Base-by-base conservation (phyloP, 2,329 filamentous ascomycete genomes). In the Cordyceps fumosorosea region DNA sequence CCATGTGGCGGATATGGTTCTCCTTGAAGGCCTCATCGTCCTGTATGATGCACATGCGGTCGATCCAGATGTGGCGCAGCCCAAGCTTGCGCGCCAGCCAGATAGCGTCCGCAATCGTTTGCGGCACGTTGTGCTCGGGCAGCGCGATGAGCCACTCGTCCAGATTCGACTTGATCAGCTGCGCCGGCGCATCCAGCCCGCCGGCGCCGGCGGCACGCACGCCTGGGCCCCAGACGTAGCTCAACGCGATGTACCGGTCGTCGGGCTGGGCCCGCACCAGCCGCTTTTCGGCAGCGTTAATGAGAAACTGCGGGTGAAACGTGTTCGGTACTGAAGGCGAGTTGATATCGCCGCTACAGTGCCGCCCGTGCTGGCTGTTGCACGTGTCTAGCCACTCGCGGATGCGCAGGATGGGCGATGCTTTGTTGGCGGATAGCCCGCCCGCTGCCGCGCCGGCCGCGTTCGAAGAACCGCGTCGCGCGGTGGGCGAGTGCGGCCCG, bases 21-120 rank as follows among this genome's bases (percentile, higher is more conserved):
- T 74, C 73, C 66, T 73, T 73, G 63, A 77, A 74, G 22, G 68
- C 68, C 14, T 71, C 69, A 60, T 79, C 75, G 60, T 80, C 76
- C 65, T 81, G 79, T 5, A 77, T 71, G 61, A 79, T 77, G 58
- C 77, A 79, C 54, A 79, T 69, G 40, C 74, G 71, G 64, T 81
- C 79, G 40, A 81, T 74, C 79, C 79, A 81, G 22, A 81, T 69
- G 62, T 77, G 74, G 2, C 74, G 73, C 24, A 78, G 71, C 0
- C 75, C 75, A 12, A 80, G 69, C 67, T 78, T 78, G 64, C 72
- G 75, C 26, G 76, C 70, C 22, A 80, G 67, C 74, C 76, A 77
- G 64, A 80, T 77, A 63, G 77, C 77, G 64, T 79, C 77, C n/a
- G 73, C 61, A 60, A 79, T 75, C 5, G 77, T 77, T 57, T 74